Base-by-base conservation (phyloP, 2,329 filamentous ascomycete species). In the Stachybotrys elegans region DNA sequence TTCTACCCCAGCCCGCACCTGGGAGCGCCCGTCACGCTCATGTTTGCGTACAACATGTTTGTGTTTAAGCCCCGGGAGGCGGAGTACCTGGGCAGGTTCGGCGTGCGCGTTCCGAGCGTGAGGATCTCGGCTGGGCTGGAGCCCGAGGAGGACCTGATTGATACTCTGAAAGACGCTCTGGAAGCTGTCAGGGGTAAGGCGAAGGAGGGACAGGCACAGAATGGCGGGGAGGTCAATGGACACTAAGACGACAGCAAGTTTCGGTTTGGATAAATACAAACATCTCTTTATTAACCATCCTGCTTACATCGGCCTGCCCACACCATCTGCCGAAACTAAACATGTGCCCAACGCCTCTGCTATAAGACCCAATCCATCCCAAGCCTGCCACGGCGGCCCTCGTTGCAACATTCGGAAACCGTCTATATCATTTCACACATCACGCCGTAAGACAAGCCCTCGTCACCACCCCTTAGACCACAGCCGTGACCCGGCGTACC, bases 401-500 rank as follows among this genome's bases (percentile, higher is more conserved):
- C 34, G 21, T 36, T 20, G 34, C 6, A 36, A 36, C 14, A 32
- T n/a, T n/a, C 6, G 34, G 12, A 11, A n/a, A n/a, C n/a, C n/a
- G n/a, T n/a, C n/a, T n/a, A n/a, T n/a, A n/a, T n/a, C n/a, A n/a
- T n/a, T n/a, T n/a, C n/a, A 34, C 9, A 17, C 31, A 34, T 34
- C 31, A 34, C 9, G 31, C 6, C 31, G n/a, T 16, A 34, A n/a
- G n/a, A n/a, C n/a, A n/a, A n/a, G n/a, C n/a, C n/a, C n/a, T n/a
- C n/a, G n/a, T n/a, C n/a, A n/a, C 9, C 31, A 34, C 31, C 14
- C n/a, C 31, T 16, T 16, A 34, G 8, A 34, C 31, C 9, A 34
- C 31, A 16, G 31, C 31, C 36, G 75, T 87, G 36, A 95, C 79
- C 56, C 90, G 81, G 58, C 92, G 81, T 41, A 98, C 83, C 51